Evolutionary conservation across 2,329 filamentous ascomycete species (phyloP).

Genomic region (Lachnellula subtilissima): DNA sequence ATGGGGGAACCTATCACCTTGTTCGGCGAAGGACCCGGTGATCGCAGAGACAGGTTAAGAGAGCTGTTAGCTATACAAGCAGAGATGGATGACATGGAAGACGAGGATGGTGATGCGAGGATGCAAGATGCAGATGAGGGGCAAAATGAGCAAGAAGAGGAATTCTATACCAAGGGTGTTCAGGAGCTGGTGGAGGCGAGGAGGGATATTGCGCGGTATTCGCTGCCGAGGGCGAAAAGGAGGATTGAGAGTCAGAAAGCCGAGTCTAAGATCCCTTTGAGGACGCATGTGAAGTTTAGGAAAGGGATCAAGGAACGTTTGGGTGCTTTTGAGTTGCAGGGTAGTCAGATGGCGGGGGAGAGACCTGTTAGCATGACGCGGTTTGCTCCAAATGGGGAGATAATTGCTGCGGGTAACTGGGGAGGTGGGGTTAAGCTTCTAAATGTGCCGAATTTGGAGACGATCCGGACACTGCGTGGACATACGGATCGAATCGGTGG

Average conservation of each 20-base stretch:
- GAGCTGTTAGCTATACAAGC: slow-evolving; percentile 71
- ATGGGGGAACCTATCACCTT: slow-evolving; percentile 91
- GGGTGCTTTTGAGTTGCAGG: slow-evolving; percentile 81
- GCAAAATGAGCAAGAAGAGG: slow-evolving; percentile 67
- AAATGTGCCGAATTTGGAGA: slow-evolving; percentile 74
- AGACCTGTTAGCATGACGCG: slow-evolving; percentile 87
- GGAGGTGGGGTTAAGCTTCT: slow-evolving; percentile 83
- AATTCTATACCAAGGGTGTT: slow-evolving; percentile 88
- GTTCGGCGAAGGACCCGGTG: slow-evolving; percentile 83
- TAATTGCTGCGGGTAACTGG: slow-evolving; percentile 89
- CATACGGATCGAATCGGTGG: slow-evolving; percentile 89
- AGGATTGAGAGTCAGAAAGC: slow-evolving; percentile 72
- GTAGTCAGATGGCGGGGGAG: slow-evolving; percentile 87
- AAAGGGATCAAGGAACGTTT: slow-evolving; percentile 83
- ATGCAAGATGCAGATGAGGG: slow-evolving; percentile 52
- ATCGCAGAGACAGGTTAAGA: slow-evolving; percentile 80
- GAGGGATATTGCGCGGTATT: slow-evolving; percentile 75
- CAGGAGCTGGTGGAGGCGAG: slow-evolving; percentile 70
- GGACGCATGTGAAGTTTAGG: slow-evolving; percentile 88
- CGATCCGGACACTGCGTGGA: slow-evolving; percentile 70
- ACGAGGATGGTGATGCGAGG: slow-evolving; percentile 55
- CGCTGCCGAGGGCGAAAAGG: slow-evolving; percentile 73
- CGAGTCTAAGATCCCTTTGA: slow-evolving; percentile 77
- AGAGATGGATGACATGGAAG: slow-evolving; percentile 53
- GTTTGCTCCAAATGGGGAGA: slow-evolving; percentile 79